Conservation (phyloP, 768 basidiomycete species). For the Russula vinacea region DNA sequence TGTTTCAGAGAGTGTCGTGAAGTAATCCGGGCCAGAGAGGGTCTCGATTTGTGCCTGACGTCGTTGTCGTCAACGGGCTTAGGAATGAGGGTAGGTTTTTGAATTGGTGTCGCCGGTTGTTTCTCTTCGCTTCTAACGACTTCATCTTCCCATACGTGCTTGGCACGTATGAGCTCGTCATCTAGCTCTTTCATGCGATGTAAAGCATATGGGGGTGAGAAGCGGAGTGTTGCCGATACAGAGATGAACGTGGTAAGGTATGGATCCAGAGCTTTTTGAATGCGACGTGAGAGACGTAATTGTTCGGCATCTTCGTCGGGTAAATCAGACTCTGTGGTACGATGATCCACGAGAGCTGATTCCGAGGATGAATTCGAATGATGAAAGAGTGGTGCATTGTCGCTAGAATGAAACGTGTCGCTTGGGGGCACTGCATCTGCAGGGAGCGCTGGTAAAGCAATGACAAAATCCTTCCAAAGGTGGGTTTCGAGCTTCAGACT, state of each 20-base stretch:
- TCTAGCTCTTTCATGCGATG: constrained; percentile 87
- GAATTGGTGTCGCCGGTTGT: constrained; percentile 34
- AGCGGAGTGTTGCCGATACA: constrained; percentile 87
- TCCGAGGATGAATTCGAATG: neutral
- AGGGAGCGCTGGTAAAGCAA: constrained; percentile 66
- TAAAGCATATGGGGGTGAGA: constrained; percentile 89
- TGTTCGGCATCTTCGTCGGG: constrained; percentile 72
- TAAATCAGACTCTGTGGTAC: constrained; percentile 36
- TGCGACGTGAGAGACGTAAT: constrained; percentile 65
- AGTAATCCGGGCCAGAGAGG: constrained; percentile 39
- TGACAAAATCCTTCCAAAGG: constrained; percentile 87
- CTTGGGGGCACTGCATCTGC: constrained; percentile 59
- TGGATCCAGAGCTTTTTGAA: constrained; percentile 77
- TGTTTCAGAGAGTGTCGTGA: constrained; percentile 37
- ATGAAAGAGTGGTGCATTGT: constrained; percentile 5
- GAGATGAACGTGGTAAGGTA: constrained; percentile 88
- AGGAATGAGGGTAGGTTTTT: constrained; percentile 17
- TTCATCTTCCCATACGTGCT: constrained; percentile 84
- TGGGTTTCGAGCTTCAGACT: constrained; percentile 93
- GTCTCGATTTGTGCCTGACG: constrained; percentile 68
- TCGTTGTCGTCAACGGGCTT: constrained; percentile 41
- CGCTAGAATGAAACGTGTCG: constrained; percentile 16
- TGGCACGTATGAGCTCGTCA: constrained; percentile 63
- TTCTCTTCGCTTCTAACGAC: constrained; percentile 74
- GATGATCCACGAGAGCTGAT: neutral